Evolutionary conservation across 2,329 filamentous ascomycete genomes (phyloP), one percentile per base, ranked within the genome.

Genomic region (Fusarium annulatum): DNA sequence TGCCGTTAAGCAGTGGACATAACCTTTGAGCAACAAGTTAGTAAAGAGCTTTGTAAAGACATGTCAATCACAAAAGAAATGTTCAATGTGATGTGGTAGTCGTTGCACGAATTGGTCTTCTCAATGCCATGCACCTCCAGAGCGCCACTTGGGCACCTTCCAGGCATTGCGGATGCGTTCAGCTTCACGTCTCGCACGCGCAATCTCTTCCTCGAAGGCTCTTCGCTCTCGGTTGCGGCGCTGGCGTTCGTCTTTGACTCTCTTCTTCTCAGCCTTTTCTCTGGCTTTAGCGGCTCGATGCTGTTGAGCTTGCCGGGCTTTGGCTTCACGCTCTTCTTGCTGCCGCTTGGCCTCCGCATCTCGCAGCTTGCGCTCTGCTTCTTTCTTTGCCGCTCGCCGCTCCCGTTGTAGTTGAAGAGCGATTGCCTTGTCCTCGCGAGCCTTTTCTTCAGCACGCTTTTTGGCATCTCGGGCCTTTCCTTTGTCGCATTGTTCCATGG

Each of bases 1-100:
- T 94, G 59, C 94, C 94, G 80, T 97, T 97, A 71, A 97, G 91
- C 81, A 96, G 86, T 53, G 94, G 94, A 81, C 94, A 97, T 78
- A 95, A 88, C 82, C 92, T 94, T 87, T 87, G 59, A 61, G 48
- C 19, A 62, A 72, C 26, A 67, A 61, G 76, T 78, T 75, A 78
- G 77, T 65, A 71, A 71, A 46, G 7, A 28, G 49, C 42, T 71
- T 66, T 34, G 19, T 52, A 67, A 61, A 55, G 36, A 45, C 42
- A 48, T 41, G 39, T 64, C 41, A 58, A 55, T 43, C 56, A 66
- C 38, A 71, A 72, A 67, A 65, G 41, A 64, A 59, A 70, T 43
- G 61, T 26, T 57, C 38, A 23, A 43, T 41, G 45, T 43, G 65
- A 21, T 28, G 42, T 39, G 53, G 28, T 41, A 42, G 34, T 39